These are phyloP conservation scores for Lichina pygmaea DNA, from an alignment of 495 filamentous ascomycete species.

Conservation along the genomic window DNA sequence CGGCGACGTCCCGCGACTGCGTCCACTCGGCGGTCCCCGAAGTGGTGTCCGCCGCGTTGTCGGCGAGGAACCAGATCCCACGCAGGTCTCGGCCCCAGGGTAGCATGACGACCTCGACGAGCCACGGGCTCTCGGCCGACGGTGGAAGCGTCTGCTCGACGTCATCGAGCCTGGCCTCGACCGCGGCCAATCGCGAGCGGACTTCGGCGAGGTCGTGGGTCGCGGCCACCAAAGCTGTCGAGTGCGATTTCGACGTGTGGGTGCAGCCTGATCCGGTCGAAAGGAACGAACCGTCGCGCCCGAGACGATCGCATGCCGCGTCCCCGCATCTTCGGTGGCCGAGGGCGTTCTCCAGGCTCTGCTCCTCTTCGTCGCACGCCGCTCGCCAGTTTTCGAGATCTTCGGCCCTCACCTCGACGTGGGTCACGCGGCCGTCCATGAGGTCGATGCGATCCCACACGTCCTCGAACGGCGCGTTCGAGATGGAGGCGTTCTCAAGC, in stretches of 20 bases:
- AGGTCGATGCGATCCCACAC: constrained; percentile 29
- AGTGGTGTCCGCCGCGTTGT: constrained; percentile 15
- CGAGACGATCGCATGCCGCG: not conserved
- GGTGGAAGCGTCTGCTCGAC: constrained; percentile 27
- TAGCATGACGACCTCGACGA: constrained; percentile 40
- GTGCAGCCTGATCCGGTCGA: not conserved
- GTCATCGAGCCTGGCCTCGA: constrained; percentile 26
- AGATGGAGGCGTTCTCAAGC: constrained; percentile 33
- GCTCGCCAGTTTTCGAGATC: constrained; percentile 25
- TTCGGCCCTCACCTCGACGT: constrained; percentile 31
- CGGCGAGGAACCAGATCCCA: constrained; percentile 28
- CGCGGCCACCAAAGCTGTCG: constrained; percentile 1
- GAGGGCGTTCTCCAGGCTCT: not conserved
- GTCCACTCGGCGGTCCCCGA: constrained; percentile 27
- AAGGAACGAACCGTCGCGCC: not conserved
- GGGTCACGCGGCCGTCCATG: constrained; percentile 27
- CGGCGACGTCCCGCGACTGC: constrained; percentile 15
- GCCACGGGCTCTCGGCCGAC: constrained; percentile 29
- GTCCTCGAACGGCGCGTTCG: constrained; percentile 25
- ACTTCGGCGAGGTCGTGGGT: constrained; percentile 12
- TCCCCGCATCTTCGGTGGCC: not conserved
- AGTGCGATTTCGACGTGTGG: not conserved
- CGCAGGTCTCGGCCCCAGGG: constrained; percentile 30
- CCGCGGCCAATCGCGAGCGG: constrained; percentile 20
- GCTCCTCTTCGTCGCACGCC: constrained; percentile 15